Evolutionary conservation across 2,329 filamentous ascomycete genomes (phyloP).

Genomic region (Verticillium albo-atrum): DNA sequence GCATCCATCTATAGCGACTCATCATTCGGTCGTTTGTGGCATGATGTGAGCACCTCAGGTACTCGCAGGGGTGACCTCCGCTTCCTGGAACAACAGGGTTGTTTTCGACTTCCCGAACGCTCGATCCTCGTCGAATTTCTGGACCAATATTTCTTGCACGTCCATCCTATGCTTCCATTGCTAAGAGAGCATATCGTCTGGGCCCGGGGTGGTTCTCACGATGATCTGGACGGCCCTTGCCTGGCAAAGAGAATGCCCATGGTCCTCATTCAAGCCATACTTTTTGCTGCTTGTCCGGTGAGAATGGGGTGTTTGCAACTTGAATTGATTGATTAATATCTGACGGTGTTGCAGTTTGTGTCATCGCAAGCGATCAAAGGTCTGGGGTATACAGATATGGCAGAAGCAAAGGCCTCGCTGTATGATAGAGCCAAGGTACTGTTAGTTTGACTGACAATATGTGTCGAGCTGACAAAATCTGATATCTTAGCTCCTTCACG

Average conservation of each 20-base stretch:
- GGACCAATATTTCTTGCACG: slow-evolving; percentile 40
- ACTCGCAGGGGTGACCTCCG: slow-evolving; percentile 40
- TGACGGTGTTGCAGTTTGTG: slow-evolving; percentile 25
- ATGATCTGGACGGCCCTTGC: slow-evolving; percentile 1
- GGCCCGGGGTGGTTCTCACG: slow-evolving; percentile 30
- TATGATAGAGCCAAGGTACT: slow-evolving; percentile 27
- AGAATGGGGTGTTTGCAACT: slow-evolving; percentile 22
- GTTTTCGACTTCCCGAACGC: slow-evolving; percentile 38
- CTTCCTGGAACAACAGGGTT: slow-evolving; percentile 41
- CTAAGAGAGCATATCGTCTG: slow-evolving; percentile 39
- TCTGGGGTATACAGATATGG: slow-evolving; percentile 36
- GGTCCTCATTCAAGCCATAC: slow-evolving; percentile 39
- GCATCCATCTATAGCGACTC: slow-evolving; percentile 18
- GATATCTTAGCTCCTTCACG: slow-evolving; percentile 37
- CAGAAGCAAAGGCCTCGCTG: slow-evolving; percentile 37
- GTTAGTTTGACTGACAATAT: too few species aligned
- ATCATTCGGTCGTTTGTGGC: slow-evolving; percentile 19
- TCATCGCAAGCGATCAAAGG: slow-evolving; percentile 31
- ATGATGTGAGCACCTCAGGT: slow-evolving; percentile 22
- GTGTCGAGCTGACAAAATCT: too few species aligned
- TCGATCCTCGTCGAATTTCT: slow-evolving; percentile 41
- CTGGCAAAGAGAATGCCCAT: slow-evolving; percentile 30
- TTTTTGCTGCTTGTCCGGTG: slow-evolving; percentile 33
- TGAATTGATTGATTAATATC: neutral
- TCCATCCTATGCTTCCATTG: slow-evolving; percentile 38